Evolutionary conservation across 768 basidiomycete species (phyloP).

Genomic region (Collybia mongolica): DNA sequence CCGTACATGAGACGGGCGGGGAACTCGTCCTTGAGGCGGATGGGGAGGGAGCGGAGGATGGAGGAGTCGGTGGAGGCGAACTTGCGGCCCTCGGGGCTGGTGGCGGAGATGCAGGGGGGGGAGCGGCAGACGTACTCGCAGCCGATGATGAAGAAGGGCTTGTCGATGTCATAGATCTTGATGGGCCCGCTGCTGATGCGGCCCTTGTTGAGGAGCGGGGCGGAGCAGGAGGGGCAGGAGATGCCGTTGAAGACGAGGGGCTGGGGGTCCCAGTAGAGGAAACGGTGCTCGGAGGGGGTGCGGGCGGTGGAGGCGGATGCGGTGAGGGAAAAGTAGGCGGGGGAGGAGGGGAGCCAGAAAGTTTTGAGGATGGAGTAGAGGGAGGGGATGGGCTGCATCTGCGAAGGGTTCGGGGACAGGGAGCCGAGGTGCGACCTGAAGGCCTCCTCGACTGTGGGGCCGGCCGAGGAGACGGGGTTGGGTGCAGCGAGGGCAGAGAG

Average conservation of each 20-base stretch:
- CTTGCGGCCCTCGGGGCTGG: constrained; percentile 53
- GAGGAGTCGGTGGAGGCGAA: constrained; percentile 73
- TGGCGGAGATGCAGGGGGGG: constrained; percentile 39
- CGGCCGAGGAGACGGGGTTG: constrained; percentile 58
- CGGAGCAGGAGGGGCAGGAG: constrained; percentile 63
- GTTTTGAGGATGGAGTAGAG: constrained; percentile 79
- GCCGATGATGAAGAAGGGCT: constrained; percentile 83
- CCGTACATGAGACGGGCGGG: constrained; percentile 62
- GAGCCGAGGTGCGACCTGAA: constrained; percentile 77
- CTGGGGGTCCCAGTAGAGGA: constrained; percentile 87
- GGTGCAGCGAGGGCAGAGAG: constrained; percentile 60
- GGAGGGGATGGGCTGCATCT: constrained; percentile 58
- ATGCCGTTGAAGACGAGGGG: constrained; percentile 84
- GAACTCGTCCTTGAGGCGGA: constrained; percentile 70
- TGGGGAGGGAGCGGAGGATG: constrained; percentile 68
- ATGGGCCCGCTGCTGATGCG: constrained; percentile 73
- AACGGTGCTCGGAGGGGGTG: constrained; percentile 70
- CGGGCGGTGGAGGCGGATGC: constrained; percentile 68
- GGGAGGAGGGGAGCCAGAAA: constrained; percentile 81
- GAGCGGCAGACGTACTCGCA: constrained; percentile 74
- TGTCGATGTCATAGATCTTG: constrained; percentile 77
- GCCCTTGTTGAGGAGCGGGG: constrained; percentile 63
- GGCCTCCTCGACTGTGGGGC: constrained; percentile 70
- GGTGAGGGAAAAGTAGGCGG: constrained; percentile 73
- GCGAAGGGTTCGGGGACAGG: constrained; percentile 47